Evolutionary conservation across 2,329 filamentous ascomycete genomes (phyloP).

Genomic region (Botrytis galanthina): DNA sequence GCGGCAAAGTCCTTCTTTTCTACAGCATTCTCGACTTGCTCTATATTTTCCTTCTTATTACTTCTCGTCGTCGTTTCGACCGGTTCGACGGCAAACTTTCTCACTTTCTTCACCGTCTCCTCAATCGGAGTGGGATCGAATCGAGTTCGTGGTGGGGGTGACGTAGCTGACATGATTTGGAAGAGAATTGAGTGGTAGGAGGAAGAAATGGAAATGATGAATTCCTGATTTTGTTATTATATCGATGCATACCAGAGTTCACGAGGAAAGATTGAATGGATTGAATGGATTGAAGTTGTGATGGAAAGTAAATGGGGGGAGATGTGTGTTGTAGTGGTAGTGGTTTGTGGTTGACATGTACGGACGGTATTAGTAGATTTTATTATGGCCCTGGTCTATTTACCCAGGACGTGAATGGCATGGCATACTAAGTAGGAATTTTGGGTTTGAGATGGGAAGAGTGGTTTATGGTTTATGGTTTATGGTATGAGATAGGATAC

Average conservation of each 20-base stretch:
- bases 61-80: slow-evolving; percentile 45
- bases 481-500: background rate
- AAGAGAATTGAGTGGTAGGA: slow-evolving; percentile 11
- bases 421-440: background rate
- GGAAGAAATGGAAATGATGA: slow-evolving; percentile 10
- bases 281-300: slow-evolving; percentile 2
- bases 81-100: slow-evolving; percentile 43
- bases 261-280: background rate
- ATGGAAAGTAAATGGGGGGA: background rate
- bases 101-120: slow-evolving; percentile 39
- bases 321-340: background rate
- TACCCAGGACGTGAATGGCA: background rate
- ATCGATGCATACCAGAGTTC: slow-evolving; percentile 22
- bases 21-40: slow-evolving; percentile 30
- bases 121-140: slow-evolving; percentile 40
- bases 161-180: slow-evolving; percentile 33
- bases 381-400: background rate
- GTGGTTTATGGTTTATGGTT: no score
- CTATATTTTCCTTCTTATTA: slow-evolving; percentile 37
- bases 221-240: slow-evolving; percentile 16
- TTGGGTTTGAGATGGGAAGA: background rate
- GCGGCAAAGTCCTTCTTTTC: slow-evolving; percentile 29
- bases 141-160: slow-evolving; percentile 34
- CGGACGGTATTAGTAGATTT: slow-evolving; percentile 13
- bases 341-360: background rate